Evolutionary conservation across 495 filamentous ascomycete genomes (phyloP).

Genomic region (Podospora pseudocomata): DNA sequence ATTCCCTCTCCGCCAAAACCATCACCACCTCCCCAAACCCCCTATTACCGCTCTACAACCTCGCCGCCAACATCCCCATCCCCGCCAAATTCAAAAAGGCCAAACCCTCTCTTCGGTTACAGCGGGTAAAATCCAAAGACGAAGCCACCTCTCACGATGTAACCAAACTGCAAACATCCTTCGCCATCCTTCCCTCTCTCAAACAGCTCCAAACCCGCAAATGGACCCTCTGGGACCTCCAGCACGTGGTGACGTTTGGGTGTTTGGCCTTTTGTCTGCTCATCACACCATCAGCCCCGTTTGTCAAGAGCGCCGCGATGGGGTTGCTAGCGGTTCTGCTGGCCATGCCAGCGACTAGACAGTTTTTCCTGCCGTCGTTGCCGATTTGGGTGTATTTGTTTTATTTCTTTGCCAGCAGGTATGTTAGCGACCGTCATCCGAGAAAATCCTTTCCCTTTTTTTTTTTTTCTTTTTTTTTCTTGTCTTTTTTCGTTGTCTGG

Average conservation of each 20-base stretch:
- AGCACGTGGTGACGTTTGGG: constrained; percentile 72
- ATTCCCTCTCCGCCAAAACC: neutral
- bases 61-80: constrained; percentile 2
- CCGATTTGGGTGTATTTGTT: constrained; percentile 80
- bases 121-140: constrained; percentile 60
- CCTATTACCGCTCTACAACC: constrained; percentile 4
- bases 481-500: too few species aligned
- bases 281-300: constrained; percentile 70
- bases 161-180: constrained; percentile 74
- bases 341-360: constrained; percentile 78
- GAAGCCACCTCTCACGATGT: constrained; percentile 52
- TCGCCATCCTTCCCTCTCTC: constrained; percentile 69
- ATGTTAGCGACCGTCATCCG: constrained; percentile 35
- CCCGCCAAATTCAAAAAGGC: constrained; percentile 58
- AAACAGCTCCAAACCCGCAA: constrained; percentile 65
- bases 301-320: constrained; percentile 66
- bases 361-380: constrained; percentile 86
- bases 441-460: too few species aligned
- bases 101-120: constrained; percentile 65
- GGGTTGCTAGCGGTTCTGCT: constrained; percentile 66
- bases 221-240: constrained; percentile 84
- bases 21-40: neutral
- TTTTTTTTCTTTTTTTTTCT: too few species aligned
- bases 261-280: constrained; percentile 76
- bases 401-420: constrained; percentile 88